phyloP scores from a whole-genome alignment of 257 asterid genomes.

The Nicotiana undulata region DNA sequence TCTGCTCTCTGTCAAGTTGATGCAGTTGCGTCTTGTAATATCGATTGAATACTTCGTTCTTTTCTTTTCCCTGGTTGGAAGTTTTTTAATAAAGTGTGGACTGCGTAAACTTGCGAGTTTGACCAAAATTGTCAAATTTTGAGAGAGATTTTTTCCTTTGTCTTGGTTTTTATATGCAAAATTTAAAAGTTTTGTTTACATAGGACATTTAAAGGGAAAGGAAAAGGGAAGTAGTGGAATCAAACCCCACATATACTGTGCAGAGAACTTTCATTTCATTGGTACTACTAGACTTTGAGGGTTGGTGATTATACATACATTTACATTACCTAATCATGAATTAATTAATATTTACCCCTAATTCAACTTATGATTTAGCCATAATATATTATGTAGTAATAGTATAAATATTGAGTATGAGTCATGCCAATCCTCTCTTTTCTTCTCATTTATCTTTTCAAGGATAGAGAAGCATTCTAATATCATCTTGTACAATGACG shows the following conservation, averaged over 20 bases:
- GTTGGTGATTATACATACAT: no score
- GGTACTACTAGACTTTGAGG: background rate
- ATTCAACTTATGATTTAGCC: background rate
- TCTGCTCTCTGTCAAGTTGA: constrained; percentile 6
- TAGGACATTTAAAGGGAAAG: background rate
- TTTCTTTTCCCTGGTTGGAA: background rate
- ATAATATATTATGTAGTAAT: background rate
- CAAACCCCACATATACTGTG: background rate
- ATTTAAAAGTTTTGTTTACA: no score
- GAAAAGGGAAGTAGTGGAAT: background rate
- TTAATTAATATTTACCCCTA: background rate
- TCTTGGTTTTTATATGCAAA: background rate
- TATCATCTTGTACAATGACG: background rate
- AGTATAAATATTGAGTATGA: background rate
- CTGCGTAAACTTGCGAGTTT: background rate
- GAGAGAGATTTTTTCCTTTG: background rate
- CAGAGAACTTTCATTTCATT: background rate
- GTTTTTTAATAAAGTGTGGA: background rate
- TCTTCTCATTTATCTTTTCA: background rate
- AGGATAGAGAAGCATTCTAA: background rate
- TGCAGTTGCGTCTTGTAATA: background rate
- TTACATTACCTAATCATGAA: no score
- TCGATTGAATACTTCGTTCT: background rate
- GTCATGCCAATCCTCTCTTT: background rate
- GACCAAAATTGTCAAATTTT: background rate